Conservation (phyloP, 768 basidiomycete genomes). For the Sarcodon sp. region DNA sequence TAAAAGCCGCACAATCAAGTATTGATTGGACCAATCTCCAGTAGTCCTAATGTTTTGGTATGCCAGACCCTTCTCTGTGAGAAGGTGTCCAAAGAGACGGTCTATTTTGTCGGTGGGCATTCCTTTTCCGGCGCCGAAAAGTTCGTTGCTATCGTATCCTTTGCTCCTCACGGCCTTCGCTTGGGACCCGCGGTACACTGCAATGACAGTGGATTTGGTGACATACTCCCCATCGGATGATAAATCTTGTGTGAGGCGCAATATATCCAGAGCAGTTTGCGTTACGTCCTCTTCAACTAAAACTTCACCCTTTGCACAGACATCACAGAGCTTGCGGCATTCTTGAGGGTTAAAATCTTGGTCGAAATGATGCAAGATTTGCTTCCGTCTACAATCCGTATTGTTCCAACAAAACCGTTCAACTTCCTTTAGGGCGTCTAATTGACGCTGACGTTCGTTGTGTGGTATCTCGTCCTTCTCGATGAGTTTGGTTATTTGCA, state of each 20-base stretch:
- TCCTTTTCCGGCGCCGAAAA: conserved; percentile 42
- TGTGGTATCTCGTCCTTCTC: conserved; percentile 35
- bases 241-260: conserved; percentile 36
- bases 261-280: conserved; percentile 34
- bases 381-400: conserved; percentile 76
- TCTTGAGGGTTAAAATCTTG: conserved; percentile 59
- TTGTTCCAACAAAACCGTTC: conserved; percentile 72
- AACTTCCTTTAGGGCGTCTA: conserved; percentile 52
- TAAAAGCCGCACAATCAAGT: no score
- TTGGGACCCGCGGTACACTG: conserved; percentile 56
- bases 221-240: conserved; percentile 31
- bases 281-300: conserved; percentile 48
- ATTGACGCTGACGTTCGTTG: conserved; percentile 46
- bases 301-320: conserved; percentile 41
- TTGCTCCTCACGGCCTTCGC: conserved; percentile 29
- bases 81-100: no score
- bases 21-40: no score
- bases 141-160: conserved; percentile 30
- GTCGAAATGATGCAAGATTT: conserved; percentile 82
- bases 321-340: conserved; percentile 73
- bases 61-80: no score
- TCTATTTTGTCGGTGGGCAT: conserved; percentile 45
- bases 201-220: conserved; percentile 46
- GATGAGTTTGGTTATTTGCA: conserved; percentile 46
- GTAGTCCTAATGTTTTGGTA: no score